A percentile compares a stretch with the other conserved stretches of the same genome.
Conservation (phyloP, 1,284 basidiomycete genomes). For the Tylopilus sp. region DNA sequence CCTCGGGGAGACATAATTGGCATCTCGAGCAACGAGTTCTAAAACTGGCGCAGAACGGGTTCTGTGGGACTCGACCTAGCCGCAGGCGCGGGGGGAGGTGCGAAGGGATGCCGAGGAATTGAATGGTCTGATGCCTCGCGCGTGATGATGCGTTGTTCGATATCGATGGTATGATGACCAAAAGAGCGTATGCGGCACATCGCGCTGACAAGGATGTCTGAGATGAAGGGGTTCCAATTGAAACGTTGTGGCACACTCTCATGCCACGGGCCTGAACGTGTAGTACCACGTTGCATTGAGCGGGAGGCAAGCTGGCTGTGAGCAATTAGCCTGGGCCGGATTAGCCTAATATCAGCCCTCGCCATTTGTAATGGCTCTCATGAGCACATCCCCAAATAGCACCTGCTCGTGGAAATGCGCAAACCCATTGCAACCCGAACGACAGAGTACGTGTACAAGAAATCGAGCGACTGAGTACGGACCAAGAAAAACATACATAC, state of each 20-base stretch:
- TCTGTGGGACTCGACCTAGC: constrained; percentile 25
- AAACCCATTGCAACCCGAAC: constrained; percentile 20
- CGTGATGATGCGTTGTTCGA: constrained; percentile 6
- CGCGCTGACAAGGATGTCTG: constrained; percentile 6
- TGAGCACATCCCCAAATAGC: constrained; percentile 11
- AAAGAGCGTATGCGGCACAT: constrained; percentile 8
- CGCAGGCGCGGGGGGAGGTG: constrained; percentile 18
- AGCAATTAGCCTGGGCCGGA: constrained; percentile 1
- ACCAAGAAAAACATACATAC: constrained; percentile 14
- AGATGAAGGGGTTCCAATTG: constrained; percentile 19
- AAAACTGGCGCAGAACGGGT: constrained; percentile 14
- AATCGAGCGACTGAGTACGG: constrained; percentile 4
- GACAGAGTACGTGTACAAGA: constrained; percentile 20
- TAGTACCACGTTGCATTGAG: constrained; percentile 19
- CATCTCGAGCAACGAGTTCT: constrained; percentile 17
- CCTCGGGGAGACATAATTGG: constrained; percentile 26
- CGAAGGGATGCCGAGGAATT: constrained; percentile 13
- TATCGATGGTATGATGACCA: constrained; percentile 13
- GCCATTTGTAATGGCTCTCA: constrained; percentile 20
- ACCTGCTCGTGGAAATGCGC: constrained; percentile 6
- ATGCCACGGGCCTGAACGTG: constrained; percentile 18
- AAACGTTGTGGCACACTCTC: constrained; percentile 26
- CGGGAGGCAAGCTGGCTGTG: constrained; percentile 20
- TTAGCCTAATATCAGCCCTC: constrained; percentile 10
- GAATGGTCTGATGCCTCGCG: constrained; percentile 19